phyloP scores from a whole-genome alignment of 1,284 basidiomycete species.

The Rhodotorula mucilaginosa region DNA sequence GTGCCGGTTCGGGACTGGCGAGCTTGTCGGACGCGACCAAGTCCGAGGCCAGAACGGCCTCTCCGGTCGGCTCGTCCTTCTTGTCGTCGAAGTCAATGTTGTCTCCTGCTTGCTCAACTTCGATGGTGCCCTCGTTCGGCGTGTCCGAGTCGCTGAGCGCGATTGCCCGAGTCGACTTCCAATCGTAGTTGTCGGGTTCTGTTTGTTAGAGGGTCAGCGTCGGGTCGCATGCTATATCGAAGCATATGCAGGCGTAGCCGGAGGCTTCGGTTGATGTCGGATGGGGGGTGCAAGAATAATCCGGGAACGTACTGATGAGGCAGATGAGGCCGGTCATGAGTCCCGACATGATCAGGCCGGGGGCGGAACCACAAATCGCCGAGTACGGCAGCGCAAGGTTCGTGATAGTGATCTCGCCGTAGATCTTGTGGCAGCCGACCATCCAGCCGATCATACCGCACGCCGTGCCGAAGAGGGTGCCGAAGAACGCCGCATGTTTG shows the following conservation, averaged over 20 bases:
- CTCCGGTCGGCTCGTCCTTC: constrained; percentile 9
- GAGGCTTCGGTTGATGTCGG: too few species aligned
- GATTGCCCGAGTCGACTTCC: constrained; percentile 66
- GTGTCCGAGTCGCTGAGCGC: constrained; percentile 10
- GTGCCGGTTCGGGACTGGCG: background rate
- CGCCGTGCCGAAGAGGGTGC: constrained; percentile 12
- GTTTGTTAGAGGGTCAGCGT: background rate
- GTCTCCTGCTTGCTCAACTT: background rate
- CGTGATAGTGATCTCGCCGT: constrained; percentile 40
- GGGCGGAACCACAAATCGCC: constrained; percentile 38
- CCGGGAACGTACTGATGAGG: constrained; percentile 52
- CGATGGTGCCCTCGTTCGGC: background rate
- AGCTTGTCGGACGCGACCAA: background rate
- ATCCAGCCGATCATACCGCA: constrained; percentile 39
- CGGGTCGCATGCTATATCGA: too few species aligned
- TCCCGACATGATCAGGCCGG: constrained; percentile 75
- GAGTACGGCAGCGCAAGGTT: constrained; percentile 43
- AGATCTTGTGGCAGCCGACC: constrained; percentile 40
- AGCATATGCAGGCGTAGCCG: too few species aligned
- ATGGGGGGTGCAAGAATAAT: too few species aligned
- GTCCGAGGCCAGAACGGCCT: background rate
- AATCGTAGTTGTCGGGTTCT: constrained; percentile 73
- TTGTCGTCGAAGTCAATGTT: constrained; percentile 2
- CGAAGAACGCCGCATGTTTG: constrained; percentile 15
- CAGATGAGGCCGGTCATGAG: constrained; percentile 68